phyloP scores from a whole-genome alignment of 2,329 filamentous ascomycete species.

The Cytospora schulzeri region DNA sequence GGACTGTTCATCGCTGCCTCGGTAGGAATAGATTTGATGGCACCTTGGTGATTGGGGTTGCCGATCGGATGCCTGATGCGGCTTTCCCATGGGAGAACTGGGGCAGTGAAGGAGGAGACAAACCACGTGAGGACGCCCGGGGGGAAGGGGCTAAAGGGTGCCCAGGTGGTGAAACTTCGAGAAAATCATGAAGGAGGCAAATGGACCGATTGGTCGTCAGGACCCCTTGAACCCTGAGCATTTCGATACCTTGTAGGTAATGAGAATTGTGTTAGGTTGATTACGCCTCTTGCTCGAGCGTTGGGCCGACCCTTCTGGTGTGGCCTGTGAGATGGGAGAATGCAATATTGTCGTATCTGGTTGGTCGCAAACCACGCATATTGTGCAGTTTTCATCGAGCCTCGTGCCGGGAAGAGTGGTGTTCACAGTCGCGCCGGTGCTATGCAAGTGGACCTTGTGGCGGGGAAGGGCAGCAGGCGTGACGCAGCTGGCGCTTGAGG shows the following conservation, averaged over 20 bases:
- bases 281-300: not conserved
- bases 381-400: not conserved
- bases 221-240: not conserved
- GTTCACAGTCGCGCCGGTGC: not conserved
- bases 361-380: not conserved
- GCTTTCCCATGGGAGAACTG: not conserved
- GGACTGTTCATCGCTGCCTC: slow-evolving; percentile 20
- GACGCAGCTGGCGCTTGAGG: slow-evolving; percentile 21
- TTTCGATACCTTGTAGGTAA: not conserved
- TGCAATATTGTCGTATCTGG: not conserved
- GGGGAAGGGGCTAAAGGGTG: not conserved
- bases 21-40: slow-evolving; percentile 7
- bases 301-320: no score
- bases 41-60: slow-evolving; percentile 6
- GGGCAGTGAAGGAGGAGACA: not conserved
- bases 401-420: not conserved
- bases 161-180: not conserved
- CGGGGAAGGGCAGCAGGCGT: slow-evolving; percentile 18
- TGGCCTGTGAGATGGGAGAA: not conserved
- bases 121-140: not conserved
- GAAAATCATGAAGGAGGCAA: not conserved
- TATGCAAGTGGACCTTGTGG: slow-evolving; percentile 8
- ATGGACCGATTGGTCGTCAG: slow-evolving; percentile 8
- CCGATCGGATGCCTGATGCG: slow-evolving; percentile 17
- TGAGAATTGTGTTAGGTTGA: not conserved